A percentile compares a stretch with the other conserved stretches of the same genome.
Evolutionary conservation across 148 eudicot genomes (phyloP).

Genomic region (Nepenthes mirabilis): DNA sequence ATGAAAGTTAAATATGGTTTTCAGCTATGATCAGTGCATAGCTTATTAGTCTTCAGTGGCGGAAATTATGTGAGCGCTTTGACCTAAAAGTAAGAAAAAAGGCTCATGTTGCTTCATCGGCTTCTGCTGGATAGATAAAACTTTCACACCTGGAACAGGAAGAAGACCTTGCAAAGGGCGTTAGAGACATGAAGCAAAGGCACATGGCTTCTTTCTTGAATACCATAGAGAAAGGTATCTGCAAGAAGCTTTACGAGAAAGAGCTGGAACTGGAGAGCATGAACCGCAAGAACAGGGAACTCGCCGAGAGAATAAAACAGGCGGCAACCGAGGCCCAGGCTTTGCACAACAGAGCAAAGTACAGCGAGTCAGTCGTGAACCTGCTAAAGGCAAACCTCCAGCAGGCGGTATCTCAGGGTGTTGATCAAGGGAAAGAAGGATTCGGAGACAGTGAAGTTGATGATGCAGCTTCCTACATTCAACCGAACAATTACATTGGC

Average conservation of each 20-base stretch:
- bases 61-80: too few species aligned
- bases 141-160: constrained; percentile 35
- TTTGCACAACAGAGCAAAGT: constrained; percentile 76
- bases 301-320: constrained; percentile 61
- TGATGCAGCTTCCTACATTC: constrained; percentile 60
- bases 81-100: too few species aligned
- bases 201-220: constrained; percentile 52
- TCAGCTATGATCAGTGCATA: too few species aligned
- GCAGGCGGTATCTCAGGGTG: constrained; percentile 53
- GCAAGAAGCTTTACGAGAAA: constrained; percentile 58
- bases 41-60: too few species aligned
- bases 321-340: constrained; percentile 65
- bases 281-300: constrained; percentile 69
- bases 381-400: constrained; percentile 62
- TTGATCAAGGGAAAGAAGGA: constrained; percentile 64
- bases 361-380: constrained; percentile 70
- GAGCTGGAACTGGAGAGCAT: constrained; percentile 59
- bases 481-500: constrained; percentile 35
- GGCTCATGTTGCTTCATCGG: too few species aligned
- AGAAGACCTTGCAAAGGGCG: constrained; percentile 60
- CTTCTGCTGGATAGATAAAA: too few species aligned
- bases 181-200: constrained; percentile 59
- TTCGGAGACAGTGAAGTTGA: constrained; percentile 72
- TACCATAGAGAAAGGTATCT: constrained; percentile 50
- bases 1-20: too few species aligned